Evolutionary conservation across 805 yeast genomes (phyloP), one percentile per base, ranked within the genome.

Genomic region (Torulaspora delbrueckii): DNA sequence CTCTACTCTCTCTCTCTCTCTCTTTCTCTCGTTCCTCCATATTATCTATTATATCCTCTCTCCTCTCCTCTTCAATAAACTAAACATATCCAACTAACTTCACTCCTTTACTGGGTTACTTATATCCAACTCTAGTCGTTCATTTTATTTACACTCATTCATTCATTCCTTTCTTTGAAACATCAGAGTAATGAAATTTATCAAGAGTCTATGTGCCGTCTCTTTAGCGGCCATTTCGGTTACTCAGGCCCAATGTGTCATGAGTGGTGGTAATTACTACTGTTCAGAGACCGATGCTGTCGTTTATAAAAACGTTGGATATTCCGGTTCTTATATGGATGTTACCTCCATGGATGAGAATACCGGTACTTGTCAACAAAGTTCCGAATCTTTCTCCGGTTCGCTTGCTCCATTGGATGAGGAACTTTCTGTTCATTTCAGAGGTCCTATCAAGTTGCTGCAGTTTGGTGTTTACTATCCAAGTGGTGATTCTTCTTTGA

Each of bases 391-490:
- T 7, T 84, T 88, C 74, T 66, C 73, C 8, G 91, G 91, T 19
- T 46, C 77, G 18, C 77, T 81, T 57, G 67, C 88, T 23, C 93
- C 93, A 5, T 60, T 84, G 32, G 69, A 82, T 60, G 81, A 76
- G 54, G 89, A 80, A 60, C 70, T 84, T 22, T 80, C 88, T 3
- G 87, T 84, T 12, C 93, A 84, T 61, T 78, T 84, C 63, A 76
- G 93, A 68, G 93, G 93, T 37, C 93, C 93, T 8, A 61, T 84
- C 48, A 67, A 74, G 12, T 69, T 84, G 57, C 64, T 68, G 48
- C 74, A 77, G 55, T 88, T 93, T 63, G 97, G 90, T 67, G 96
- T 87, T 45, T 93, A 90, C 75, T 81, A 82, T 60, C 90, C 87
- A 53, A 62, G 77, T 22, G 55, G 74, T n/a, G 57, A 72, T 35